Percentiles rank a stretch among this genome's conserved stretches.
Conservation (phyloP, 495 filamentous ascomycete genomes). For the Penicillium soppii region DNA sequence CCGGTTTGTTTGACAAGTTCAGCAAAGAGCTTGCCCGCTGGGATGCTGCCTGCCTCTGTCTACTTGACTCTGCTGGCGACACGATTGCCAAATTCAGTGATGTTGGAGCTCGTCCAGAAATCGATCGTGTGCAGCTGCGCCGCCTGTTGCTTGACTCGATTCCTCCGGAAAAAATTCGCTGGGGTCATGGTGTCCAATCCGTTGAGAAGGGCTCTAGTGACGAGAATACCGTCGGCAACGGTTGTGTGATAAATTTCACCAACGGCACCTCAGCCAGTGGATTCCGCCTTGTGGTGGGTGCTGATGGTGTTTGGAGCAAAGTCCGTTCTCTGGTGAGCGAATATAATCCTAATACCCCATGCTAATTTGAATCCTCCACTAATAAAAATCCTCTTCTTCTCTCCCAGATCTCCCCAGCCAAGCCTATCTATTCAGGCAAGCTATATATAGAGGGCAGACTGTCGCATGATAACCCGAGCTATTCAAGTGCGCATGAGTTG, state of each 20-base stretch:
- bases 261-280: conserved; percentile 14
- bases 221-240: neutral
- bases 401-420: conserved; percentile 6
- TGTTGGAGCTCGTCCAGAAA: conserved; percentile 21
- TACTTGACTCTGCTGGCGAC: conserved; percentile 4
- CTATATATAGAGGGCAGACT: conserved; percentile 15
- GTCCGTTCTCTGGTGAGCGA: conserved; percentile 39
- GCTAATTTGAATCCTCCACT: too few relatives aligned
- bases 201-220: neutral
- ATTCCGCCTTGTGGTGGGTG: conserved; percentile 47
- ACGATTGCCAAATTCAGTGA: conserved; percentile 6
- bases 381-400: neutral
- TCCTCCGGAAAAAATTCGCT: conserved; percentile 32
- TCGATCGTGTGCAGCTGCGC: conserved; percentile 43
- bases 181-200: conserved; percentile 30
- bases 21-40: conserved; percentile 31
- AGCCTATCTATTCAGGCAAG: conserved; percentile 18
- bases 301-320: conserved; percentile 59
- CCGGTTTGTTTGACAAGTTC: conserved; percentile 49
- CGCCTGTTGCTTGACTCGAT: conserved; percentile 44
- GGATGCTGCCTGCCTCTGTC: conserved; percentile 37
- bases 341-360: too few relatives aligned
- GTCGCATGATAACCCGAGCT: conserved; percentile 7
- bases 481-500: neutral
- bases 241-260: neutral